Conservation (phyloP, 2,329 filamentous ascomycete genomes). For the Fusarium newnesense region DNA sequence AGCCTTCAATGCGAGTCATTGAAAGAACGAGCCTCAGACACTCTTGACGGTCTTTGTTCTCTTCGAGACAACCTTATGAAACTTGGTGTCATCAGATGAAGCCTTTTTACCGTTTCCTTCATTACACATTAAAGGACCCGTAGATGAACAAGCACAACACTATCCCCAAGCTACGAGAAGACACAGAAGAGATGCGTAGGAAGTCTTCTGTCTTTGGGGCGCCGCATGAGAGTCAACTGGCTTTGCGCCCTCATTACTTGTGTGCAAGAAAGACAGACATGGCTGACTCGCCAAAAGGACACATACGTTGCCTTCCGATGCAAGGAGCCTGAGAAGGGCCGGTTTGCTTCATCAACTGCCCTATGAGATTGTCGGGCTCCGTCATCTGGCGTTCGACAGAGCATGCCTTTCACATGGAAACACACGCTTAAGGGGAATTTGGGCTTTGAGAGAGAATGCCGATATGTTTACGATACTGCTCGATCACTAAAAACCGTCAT, state of each 20-base stretch:
- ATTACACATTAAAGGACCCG: no score
- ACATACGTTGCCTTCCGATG: not conserved
- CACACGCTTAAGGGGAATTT: not conserved
- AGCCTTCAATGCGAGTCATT: slow-evolving; percentile 44
- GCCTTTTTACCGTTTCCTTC: not conserved
- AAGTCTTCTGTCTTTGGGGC: not conserved
- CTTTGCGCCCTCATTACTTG: not conserved
- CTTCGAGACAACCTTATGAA: slow-evolving; percentile 18
- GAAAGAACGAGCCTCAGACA: slow-evolving; percentile 31
- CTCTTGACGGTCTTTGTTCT: slow-evolving; percentile 26
- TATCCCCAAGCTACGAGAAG: not conserved
- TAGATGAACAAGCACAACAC: not conserved
- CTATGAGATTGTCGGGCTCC: not conserved
- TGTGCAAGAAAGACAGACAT: not conserved
- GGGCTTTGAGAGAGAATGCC: not conserved
- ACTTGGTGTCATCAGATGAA: slow-evolving; percentile 23
- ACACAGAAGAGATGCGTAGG: not conserved
- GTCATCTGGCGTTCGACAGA: not conserved
- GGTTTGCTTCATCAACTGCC: not conserved
- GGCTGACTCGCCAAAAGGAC: not conserved
- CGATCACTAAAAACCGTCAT: slow-evolving; percentile 56
- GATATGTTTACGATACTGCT: not conserved
- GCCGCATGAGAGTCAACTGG: not conserved
- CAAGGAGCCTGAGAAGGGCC: not conserved
- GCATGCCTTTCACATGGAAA: not conserved